These are phyloP conservation scores for Botrytis hyacinthi DNA, from an alignment of 2,329 filamentous ascomycete species.

Conservation along the genomic window DNA sequence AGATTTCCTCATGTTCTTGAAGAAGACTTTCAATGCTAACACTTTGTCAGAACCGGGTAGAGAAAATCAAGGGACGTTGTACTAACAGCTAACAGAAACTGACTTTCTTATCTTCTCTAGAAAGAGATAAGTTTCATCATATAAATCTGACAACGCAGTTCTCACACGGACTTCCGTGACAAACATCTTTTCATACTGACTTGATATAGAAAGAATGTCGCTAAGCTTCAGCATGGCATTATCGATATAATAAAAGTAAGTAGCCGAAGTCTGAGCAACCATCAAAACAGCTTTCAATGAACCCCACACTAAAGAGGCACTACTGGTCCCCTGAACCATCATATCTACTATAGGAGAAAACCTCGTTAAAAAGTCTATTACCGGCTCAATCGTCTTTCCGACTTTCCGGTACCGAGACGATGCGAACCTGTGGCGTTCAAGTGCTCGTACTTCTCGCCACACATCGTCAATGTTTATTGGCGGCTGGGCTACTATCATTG, in stretches of 20 bases:
- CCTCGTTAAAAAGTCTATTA: slow-evolving; percentile 16
- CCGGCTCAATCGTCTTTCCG: slow-evolving; percentile 16
- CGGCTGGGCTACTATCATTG: neutral
- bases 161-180: slow-evolving; percentile 10
- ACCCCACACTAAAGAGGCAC: slow-evolving; percentile 18
- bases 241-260: slow-evolving; percentile 16
- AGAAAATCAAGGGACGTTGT: too few species aligned
- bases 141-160: slow-evolving; percentile 7
- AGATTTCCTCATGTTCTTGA: slow-evolving; percentile 15
- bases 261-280: slow-evolving; percentile 19
- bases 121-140: slow-evolving; percentile 18
- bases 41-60: neutral
- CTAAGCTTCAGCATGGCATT: slow-evolving; percentile 16
- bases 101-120: slow-evolving; percentile 13
- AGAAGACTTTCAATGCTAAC: slow-evolving; percentile 9
- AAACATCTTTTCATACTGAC: slow-evolving; percentile 19
- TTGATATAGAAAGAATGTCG: slow-evolving; percentile 13
- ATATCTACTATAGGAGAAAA: slow-evolving; percentile 17
- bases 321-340: slow-evolving; percentile 18
- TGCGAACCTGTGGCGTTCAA: slow-evolving; percentile 16
- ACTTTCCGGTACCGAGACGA: slow-evolving; percentile 16
- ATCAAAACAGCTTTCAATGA: slow-evolving; percentile 15
- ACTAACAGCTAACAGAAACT: slow-evolving; percentile 13
- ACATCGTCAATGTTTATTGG: slow-evolving; percentile 17
- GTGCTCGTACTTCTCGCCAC: slow-evolving; percentile 19